Evolutionary conservation across 805 yeast genomes (phyloP), one percentile per base, ranked within the genome.

Genomic region (Barnettozyma botsteinii): DNA sequence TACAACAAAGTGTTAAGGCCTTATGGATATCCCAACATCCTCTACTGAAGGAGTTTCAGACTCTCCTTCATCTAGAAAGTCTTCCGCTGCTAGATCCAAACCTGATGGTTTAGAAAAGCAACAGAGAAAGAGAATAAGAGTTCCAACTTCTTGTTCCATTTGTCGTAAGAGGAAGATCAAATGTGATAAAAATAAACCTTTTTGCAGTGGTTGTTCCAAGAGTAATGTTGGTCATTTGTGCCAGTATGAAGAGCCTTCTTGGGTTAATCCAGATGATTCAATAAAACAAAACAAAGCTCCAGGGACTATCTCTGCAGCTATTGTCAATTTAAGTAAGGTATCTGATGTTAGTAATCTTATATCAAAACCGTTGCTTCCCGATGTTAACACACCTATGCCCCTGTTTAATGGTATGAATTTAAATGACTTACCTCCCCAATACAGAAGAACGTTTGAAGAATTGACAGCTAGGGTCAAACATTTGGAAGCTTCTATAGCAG

Each of bases 181-280:
- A 45, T 70, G 75, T 57, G 73, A 69, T 46, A 65, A 67, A 45
- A 60, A 60, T 33, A 68, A 72, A 43, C 81, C 81, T 1, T 69
- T 67, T 36, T 75, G 81, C 55, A 61, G 69, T 14, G 75, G 75
- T 42, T 75, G 81, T 59, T 56, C 61, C 12, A 75, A 73, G 52
- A 73, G 76, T 31, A 77, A 75, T 7, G 79, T 75, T n/a, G 65
- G 64, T 8, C 79, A 75, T 51, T 54, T 75, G 17, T 75, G 81
- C 42, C 72, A 72, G 33, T 75, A 73, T 42, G 66, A 75, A 52
- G 78, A 73, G 43, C 81, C 79, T 26, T 60, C 68, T 22, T 75
- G 81, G 81, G 77, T 70, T 55, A 56, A 77, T 43, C 67, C 75
- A 41, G 75, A 65, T 32, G 59, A 66, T 2, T 70, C 69, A 8